Percentiles rank a stretch among this genome's conserved stretches.
phyloP scores from a whole-genome alignment of 108 stramenopile genomes.

The Pseudonitzschia multiseries region DNA sequence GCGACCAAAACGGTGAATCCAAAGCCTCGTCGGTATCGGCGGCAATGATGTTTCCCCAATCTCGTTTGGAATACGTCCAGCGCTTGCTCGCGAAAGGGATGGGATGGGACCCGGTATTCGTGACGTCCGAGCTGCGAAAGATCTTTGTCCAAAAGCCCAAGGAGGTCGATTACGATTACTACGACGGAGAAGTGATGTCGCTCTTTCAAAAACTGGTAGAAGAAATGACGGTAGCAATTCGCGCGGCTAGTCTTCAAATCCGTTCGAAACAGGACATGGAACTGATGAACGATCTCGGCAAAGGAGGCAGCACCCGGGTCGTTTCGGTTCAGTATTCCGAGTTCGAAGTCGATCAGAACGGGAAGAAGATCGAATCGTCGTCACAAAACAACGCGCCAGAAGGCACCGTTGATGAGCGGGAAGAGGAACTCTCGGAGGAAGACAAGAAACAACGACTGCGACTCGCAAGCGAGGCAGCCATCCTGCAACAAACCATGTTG shows the following conservation, averaged over 20 bases:
- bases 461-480: slow-evolving; percentile 34
- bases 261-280: not conserved
- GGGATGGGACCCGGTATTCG: slow-evolving; percentile 61
- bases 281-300: slow-evolving; percentile 27
- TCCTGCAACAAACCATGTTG: slow-evolving; percentile 36
- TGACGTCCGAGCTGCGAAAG: slow-evolving; percentile 39
- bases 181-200: slow-evolving; percentile 35
- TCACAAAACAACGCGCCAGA: slow-evolving; percentile 12
- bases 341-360: slow-evolving; percentile 23
- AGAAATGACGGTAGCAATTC: slow-evolving; percentile 38
- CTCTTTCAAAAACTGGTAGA: slow-evolving; percentile 39
- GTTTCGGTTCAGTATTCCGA: slow-evolving; percentile 69
- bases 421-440: slow-evolving; percentile 29
- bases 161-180: not conserved
- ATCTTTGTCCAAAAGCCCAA: slow-evolving; percentile 30
- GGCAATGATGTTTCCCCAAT: slow-evolving; percentile 27
- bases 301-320: slow-evolving; percentile 70
- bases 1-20: not conserved
- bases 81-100: slow-evolving; percentile 48
- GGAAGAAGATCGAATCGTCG: slow-evolving; percentile 5
- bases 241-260: slow-evolving; percentile 26
- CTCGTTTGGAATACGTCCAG: slow-evolving; percentile 54
- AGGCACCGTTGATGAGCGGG: slow-evolving; percentile 15
- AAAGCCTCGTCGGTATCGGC: not conserved
- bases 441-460: slow-evolving; percentile 36